Conservation (phyloP, 768 basidiomycete species). For the Thelephora ganbajun region DNA sequence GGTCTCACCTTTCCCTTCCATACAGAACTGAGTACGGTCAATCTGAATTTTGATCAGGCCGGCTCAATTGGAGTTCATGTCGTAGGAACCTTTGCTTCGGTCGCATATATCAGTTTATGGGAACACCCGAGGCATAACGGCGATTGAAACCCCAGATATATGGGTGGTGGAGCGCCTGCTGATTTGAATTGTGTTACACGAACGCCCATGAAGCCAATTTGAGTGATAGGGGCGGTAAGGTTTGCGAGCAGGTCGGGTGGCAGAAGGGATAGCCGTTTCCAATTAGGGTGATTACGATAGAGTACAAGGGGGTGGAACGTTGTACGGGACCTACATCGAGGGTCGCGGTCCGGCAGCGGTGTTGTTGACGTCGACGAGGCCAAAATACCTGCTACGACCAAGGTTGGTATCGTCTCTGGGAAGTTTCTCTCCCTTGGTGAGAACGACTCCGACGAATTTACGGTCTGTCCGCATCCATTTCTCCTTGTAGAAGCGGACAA, state of each 20-base stretch:
- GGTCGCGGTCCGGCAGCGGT: slow-evolving; percentile 2
- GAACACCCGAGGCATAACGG: too few species aligned
- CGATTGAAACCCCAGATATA: too few species aligned
- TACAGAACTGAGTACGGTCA: too few species aligned
- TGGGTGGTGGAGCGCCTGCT: too few species aligned
- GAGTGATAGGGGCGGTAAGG: neutral
- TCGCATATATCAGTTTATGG: too few species aligned
- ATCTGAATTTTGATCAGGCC: too few species aligned
- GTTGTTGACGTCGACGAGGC: slow-evolving; percentile 49
- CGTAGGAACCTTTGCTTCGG: too few species aligned
- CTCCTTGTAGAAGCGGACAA: slow-evolving; percentile 86
- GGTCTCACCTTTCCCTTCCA: too few species aligned
- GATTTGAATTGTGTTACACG: too few species aligned
- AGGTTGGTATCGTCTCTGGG: slow-evolving; percentile 61
- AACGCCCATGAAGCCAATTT: too few species aligned
- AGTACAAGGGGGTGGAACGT: neutral
- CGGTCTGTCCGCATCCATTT: slow-evolving; percentile 63
- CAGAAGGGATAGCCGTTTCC: neutral
- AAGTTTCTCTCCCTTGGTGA: slow-evolving; percentile 69
- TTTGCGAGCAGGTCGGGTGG: too few species aligned
- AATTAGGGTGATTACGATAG: slow-evolving; percentile 1
- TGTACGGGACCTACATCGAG: slow-evolving; percentile 2
- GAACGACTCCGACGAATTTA: slow-evolving; percentile 74
- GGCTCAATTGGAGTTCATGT: too few species aligned
- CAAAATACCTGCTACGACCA: slow-evolving; percentile 82